phyloP scores from a whole-genome alignment of 305 asterid genomes.

The Solanum hybrid region DNA sequence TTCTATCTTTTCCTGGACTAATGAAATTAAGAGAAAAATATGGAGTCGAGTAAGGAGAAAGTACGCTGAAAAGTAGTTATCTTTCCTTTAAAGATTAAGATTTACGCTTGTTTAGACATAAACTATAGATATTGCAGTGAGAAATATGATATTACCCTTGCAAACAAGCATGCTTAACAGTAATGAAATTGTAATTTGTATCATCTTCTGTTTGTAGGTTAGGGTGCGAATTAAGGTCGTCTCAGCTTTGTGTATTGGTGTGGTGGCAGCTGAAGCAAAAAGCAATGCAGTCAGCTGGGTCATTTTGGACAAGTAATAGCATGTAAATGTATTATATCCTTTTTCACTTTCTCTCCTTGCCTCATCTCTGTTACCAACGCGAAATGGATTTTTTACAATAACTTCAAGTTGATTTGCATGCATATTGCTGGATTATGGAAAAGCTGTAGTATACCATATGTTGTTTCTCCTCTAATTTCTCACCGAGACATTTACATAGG shows the following conservation, averaged over 20 bases:
- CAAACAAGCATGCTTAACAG: conserved; percentile 3
- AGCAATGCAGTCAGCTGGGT: conserved; percentile 52
- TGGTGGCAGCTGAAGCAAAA: conserved; percentile 59
- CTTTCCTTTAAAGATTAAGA: background rate
- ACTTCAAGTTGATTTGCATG: background rate
- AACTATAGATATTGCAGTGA: background rate
- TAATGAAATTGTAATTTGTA: background rate
- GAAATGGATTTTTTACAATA: background rate
- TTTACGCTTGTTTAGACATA: background rate
- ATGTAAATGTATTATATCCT: conserved; percentile 41
- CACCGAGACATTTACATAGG: background rate
- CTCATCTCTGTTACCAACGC: background rate
- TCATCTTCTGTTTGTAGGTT: conserved; percentile 33
- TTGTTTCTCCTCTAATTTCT: background rate
- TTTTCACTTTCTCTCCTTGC: conserved; percentile 10
- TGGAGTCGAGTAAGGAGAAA: background rate
- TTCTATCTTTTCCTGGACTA: background rate
- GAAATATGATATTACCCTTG: background rate
- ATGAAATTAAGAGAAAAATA: background rate
- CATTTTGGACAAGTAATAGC: conserved; percentile 74
- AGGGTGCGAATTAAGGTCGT: conserved; percentile 61
- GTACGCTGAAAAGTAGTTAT: background rate
- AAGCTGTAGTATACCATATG: background rate
- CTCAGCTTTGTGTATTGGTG: conserved; percentile 43
- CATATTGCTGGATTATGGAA: background rate